Base-by-base conservation (phyloP, 1,284 basidiomycete species). In the Heterobasidion occidentale region DNA sequence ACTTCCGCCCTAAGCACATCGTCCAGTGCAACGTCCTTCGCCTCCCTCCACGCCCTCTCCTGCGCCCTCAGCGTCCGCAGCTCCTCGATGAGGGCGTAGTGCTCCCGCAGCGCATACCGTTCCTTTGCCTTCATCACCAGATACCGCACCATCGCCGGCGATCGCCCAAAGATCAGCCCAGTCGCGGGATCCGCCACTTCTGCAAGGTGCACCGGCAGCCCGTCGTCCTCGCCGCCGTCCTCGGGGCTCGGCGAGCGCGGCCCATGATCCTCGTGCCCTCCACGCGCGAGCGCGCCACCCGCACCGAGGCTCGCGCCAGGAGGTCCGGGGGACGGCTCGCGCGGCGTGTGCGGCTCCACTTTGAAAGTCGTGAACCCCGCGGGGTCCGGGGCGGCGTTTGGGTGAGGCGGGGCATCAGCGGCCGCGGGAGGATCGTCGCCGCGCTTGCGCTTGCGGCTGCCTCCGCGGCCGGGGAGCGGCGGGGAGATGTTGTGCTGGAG, bases 401-500 rank as follows among this genome's bases (percentile, higher is more conserved):
- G 14, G 42, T 17, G 14, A 45, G 42, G 42, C 20, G 49, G 60
- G 52, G 53, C 36, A 42, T 17, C 38, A 9, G 11, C 51, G 44
- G 34, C 52, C 7, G 36, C 42, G 33, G 36, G 17, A 17, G 55
- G 51, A 8, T 55, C 60, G 8, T 60, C 59, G n/a, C 35, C 45
- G 34, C 54, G 48, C 50, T 56, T 56, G 14, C 71, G 70, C 54
- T 75, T 75, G 38, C 84, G 80, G 65, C 88, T 88, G 55, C 87
- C 81, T 64, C 83, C 84, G 44, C 81, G 76, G 47, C 86, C 87
- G 27, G 87, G 78, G 5, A 84, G 84, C 1, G 88, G 86, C 7
- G 83, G 76, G 1, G 88, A 85, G 63, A 90, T 86, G 64, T 86
- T 84, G 71, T 95, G 92, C 66, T 93, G 90, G 14, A 90, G 80